A percentile compares a stretch with the other conserved stretches of the same genome.
These are phyloP conservation scores for Pugionium dolabratum DNA, from an alignment of 345 rosid species.

Conservation along the genomic window DNA sequence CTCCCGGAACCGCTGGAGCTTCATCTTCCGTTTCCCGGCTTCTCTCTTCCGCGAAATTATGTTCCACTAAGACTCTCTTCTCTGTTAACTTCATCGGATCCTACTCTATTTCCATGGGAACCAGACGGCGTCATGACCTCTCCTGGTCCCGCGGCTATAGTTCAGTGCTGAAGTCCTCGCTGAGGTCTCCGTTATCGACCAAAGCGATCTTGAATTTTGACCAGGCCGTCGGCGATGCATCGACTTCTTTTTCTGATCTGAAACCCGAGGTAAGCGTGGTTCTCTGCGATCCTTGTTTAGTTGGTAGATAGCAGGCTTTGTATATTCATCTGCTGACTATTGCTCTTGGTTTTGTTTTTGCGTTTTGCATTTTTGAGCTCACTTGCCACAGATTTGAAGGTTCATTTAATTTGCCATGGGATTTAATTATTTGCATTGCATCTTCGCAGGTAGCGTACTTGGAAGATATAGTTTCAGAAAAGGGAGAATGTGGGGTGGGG, in stretches of 20 bases:
- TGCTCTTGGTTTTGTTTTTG: neutral
- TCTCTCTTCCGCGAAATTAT: conserved; percentile 43
- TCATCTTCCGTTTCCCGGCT: conserved; percentile 53
- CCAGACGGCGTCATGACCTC: conserved; percentile 46
- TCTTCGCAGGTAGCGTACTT: conserved; percentile 64
- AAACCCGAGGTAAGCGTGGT: conserved; percentile 37
- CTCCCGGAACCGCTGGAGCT: conserved; percentile 38
- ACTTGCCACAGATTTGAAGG: neutral
- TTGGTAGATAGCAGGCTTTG: conserved; percentile 10
- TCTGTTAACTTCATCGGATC: conserved; percentile 76
- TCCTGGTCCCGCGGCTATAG: conserved; percentile 35
- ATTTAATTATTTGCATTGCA: conserved; percentile 2
- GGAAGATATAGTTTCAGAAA: conserved; percentile 86
- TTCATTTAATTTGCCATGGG: neutral
- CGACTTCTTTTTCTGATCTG: conserved; percentile 30
- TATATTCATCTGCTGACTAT: conserved; percentile 10
- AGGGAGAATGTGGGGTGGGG: conserved; percentile 98
- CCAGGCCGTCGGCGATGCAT: conserved; percentile 47
- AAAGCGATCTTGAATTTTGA: conserved; percentile 50
- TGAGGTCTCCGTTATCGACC: conserved; percentile 39
- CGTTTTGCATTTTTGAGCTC: neutral
- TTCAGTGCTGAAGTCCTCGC: conserved; percentile 43
- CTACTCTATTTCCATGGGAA: conserved; percentile 48
- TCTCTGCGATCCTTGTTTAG: conserved; percentile 12
- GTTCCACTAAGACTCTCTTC: conserved; percentile 43